Evolutionary conservation across 2,329 filamentous ascomycete genomes (phyloP).

Genomic region (Botrytis paeoniae): DNA sequence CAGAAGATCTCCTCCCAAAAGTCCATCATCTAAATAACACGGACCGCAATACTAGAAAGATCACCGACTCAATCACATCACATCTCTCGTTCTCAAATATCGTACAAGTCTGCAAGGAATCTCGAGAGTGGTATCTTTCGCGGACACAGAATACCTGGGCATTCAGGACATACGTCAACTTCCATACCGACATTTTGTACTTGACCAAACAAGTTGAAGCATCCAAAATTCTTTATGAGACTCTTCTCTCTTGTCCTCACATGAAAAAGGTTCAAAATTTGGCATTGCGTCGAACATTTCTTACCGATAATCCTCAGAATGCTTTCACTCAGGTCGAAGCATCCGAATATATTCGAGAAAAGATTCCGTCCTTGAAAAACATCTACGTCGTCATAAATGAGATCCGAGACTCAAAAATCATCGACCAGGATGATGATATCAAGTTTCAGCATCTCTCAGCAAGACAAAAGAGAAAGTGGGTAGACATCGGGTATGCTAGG

Average conservation of each 20-base stretch:
- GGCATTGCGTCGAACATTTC: slow-evolving; percentile 11
- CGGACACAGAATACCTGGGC: slow-evolving; percentile 6
- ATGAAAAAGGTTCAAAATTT: neutral
- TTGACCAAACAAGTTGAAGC: neutral
- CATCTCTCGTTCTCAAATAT: slow-evolving; percentile 8
- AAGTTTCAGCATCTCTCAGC: slow-evolving; percentile 5
- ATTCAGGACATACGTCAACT: slow-evolving; percentile 13
- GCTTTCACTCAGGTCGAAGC: neutral
- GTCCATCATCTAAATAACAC: slow-evolving; percentile 8
- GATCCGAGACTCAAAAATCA: neutral
- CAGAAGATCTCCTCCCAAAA: slow-evolving; percentile 4
- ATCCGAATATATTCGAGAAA: neutral
- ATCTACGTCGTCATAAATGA: slow-evolving; percentile 13
- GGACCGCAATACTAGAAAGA: neutral
- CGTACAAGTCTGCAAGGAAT: slow-evolving; percentile 9
- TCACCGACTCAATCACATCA: slow-evolving; percentile 7
- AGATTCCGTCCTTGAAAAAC: neutral
- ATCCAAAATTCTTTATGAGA: neutral
- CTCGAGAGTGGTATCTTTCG: slow-evolving; percentile 11
- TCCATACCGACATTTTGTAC: slow-evolving; percentile 25
- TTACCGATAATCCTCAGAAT: slow-evolving; percentile 2
- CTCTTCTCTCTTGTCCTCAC: neutral
- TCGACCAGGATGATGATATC: neutral
- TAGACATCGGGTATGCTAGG: slow-evolving; percentile 8
- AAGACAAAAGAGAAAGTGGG: slow-evolving; percentile 10